A percentile compares a stretch with the other conserved stretches of the same genome.
phyloP scores from a whole-genome alignment of 1,284 basidiomycete species.

The Takashimella koratensis region DNA sequence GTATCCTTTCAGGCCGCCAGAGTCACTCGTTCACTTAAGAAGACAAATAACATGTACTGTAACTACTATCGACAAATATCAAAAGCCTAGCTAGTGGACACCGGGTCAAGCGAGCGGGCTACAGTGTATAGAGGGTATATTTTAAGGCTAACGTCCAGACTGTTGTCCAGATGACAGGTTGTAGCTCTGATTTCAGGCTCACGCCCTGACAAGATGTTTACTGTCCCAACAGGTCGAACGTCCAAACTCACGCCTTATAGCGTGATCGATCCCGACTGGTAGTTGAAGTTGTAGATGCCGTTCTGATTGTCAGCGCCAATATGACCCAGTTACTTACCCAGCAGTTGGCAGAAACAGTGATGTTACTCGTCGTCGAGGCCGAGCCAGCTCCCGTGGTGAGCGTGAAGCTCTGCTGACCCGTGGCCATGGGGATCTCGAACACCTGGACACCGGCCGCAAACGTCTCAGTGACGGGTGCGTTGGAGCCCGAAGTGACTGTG shows the following conservation, averaged over 20 bases:
- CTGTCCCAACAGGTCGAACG: too few relatives aligned
- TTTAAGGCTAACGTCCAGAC: too few relatives aligned
- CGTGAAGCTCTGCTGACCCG: slow-evolving; percentile 36
- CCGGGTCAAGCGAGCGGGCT: background rate
- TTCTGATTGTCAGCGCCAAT: slow-evolving; percentile 15
- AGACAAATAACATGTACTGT: too few relatives aligned
- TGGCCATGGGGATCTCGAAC: slow-evolving; percentile 38
- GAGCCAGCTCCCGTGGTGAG: slow-evolving; percentile 17
- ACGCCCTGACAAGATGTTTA: too few relatives aligned
- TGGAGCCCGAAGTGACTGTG: slow-evolving; percentile 40
- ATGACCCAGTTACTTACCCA: slow-evolving; percentile 27
- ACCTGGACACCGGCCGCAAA: slow-evolving; percentile 36
- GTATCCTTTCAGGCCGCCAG: too few relatives aligned
- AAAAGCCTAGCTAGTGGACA: background rate
- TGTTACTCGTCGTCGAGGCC: slow-evolving; percentile 14
- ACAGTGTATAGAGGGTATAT: too few relatives aligned
- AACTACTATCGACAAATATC: too few relatives aligned
- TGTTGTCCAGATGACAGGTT: too few relatives aligned
- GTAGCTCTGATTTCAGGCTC: too few relatives aligned
- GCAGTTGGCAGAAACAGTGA: slow-evolving; percentile 27
- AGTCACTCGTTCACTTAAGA: too few relatives aligned
- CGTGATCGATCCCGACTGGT: slow-evolving; percentile 32
- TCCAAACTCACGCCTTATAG: too few relatives aligned
- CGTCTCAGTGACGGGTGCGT: slow-evolving; percentile 23
- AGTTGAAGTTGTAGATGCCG: slow-evolving; percentile 48